phyloP scores from a whole-genome alignment of 495 filamentous ascomycete species.

The Opeltia flavorubescens region DNA sequence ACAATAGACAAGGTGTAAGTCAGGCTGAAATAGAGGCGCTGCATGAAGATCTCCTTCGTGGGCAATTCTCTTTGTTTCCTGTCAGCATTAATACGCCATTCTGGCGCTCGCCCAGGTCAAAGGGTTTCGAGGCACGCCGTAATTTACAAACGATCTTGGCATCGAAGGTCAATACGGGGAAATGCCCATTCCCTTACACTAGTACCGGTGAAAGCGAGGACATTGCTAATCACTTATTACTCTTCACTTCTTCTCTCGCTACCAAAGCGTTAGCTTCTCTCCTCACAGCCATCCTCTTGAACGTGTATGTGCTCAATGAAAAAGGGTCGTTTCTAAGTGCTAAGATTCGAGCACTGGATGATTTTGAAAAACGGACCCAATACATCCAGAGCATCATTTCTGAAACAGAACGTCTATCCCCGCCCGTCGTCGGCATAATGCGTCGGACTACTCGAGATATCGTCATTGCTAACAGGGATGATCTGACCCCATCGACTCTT shows the following conservation, averaged over 20 bases:
- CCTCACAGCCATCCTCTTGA: conserved; percentile 16
- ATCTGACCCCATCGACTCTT: neutral
- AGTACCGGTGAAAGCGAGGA: conserved; percentile 8
- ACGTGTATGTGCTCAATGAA: conserved; percentile 6
- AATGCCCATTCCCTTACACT: conserved; percentile 6
- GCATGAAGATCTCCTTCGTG: conserved; percentile 19
- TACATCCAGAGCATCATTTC: conserved; percentile 10
- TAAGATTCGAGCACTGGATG: neutral
- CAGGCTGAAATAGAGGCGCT: conserved; percentile 5
- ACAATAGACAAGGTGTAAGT: neutral
- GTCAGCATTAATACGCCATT: conserved; percentile 15
- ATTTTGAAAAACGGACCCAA: neutral
- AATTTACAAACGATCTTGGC: conserved; percentile 10
- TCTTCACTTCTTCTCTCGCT: conserved; percentile 20
- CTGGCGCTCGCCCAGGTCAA: conserved; percentile 18
- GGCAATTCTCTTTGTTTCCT: conserved; percentile 21
- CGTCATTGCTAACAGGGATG: neutral
- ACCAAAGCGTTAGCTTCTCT: conserved; percentile 18
- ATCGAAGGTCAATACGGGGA: neutral
- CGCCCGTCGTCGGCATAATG: conserved; percentile 18
- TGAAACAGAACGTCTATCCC: conserved; percentile 16
- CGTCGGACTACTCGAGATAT: conserved; percentile 10
- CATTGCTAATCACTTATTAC: conserved; percentile 13
- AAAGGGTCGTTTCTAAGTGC: neutral
- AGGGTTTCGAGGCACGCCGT: conserved; percentile 16